Base-by-base conservation (phyloP, 108 stramenopile species). In the Nitzschia sp. region DNA sequence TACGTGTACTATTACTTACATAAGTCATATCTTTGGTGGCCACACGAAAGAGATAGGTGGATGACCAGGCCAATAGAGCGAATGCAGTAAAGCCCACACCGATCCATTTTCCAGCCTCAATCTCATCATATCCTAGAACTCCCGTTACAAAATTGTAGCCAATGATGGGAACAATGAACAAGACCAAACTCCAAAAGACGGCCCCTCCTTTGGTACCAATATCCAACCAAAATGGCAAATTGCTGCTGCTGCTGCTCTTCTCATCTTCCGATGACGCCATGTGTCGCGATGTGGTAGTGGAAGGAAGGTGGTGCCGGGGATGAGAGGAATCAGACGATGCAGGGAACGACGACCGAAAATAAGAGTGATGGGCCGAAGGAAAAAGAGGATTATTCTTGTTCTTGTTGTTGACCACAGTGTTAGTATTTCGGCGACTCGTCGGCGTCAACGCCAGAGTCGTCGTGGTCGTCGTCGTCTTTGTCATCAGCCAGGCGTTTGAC, bases 21-120 rank as follows among this genome's bases (percentile, higher is more conserved):
- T 98, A 98, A n/a, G 97, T 98, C 97, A 98, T 98, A 74, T 96
- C 94, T 69, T 98, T 98, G 31, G 92, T 96, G 0, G 94, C 95
- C 5, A 98, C 97, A 55, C 97, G 86, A 68, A 97, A 97, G 50
- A 98, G 85, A 71, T 98, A 98, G 0, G 94, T 95, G 4, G 77
- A 62, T 2, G 88, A 87, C 93, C 93, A 95, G 1, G 84, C 64
- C 6, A 89, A 41, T 50, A 83, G 87, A 1, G 80, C 82, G 5
- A 86, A 23, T 3, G 86, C 80, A 1, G 89, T 89, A 56, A 95
- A 95, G 9, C 90, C 90, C 23, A 89, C 83, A 8, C 90, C 89
- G 55, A 95, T 92, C 66, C 80, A 77, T 57, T 88, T 73, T 58
- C 90, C 90, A 4, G 84, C 82, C 23, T 88, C 87, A 19, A 93